A percentile compares a stretch with the other conserved stretches of the same genome.
phyloP scores from a whole-genome alignment of 805 yeast species.

The Nakazawaea anatomiae region DNA sequence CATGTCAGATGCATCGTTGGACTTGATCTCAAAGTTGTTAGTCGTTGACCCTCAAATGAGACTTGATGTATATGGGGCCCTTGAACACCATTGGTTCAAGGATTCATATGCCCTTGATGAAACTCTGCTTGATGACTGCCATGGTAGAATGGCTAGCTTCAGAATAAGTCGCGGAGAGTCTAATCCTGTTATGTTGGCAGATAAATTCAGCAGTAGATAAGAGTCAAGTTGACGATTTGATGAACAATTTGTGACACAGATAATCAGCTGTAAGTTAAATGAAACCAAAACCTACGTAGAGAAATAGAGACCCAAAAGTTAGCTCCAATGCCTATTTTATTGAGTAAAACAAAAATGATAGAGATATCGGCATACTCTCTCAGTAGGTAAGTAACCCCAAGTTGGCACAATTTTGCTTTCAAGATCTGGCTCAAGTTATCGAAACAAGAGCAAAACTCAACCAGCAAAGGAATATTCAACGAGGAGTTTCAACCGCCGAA shows the following conservation, averaged over 20 bases:
- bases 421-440: no score
- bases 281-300: no score
- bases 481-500: no score
- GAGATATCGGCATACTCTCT: no score
- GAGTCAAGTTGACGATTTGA: background rate
- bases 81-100: slow-evolving; percentile 5
- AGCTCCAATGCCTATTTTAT: no score
- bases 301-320: no score
- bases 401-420: no score
- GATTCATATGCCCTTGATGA: slow-evolving; percentile 1
- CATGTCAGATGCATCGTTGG: slow-evolving; percentile 58
- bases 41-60: slow-evolving; percentile 46
- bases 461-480: no score
- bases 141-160: background rate
- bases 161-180: slow-evolving; percentile 2
- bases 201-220: slow-evolving; percentile 2
- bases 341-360: no score
- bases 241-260: background rate
- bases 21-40: slow-evolving; percentile 55
- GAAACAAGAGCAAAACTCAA: no score
- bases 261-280: no score
- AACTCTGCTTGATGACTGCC: background rate
- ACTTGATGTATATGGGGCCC: slow-evolving; percentile 17
- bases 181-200: slow-evolving; percentile 7
- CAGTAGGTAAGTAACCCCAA: no score